Base-by-base conservation (phyloP, 495 filamentous ascomycete genomes). In the Mytilinidion resinicola region DNA sequence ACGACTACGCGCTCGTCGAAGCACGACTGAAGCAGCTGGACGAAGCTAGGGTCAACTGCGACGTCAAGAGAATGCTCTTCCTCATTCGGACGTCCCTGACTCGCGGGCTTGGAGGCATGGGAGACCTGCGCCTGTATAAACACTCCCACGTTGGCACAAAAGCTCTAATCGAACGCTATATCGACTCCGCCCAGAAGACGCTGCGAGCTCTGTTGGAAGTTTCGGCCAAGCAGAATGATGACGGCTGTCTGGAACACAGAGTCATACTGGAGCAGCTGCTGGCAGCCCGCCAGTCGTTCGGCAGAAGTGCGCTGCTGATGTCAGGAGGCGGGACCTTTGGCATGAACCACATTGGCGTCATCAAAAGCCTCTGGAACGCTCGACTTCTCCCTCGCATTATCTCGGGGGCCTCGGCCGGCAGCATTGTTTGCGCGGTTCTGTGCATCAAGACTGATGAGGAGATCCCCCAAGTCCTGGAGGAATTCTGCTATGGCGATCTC, bases 341-440 rank as follows among this genome's bases (percentile, higher is more conserved):
- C 25, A 96, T 97, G 92, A 88, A 87, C 48, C 92, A 97, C 70
- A 87, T 96, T 59, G 92, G 92, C 1, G 91, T 96, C n/a, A 74
- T 96, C 60, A 95, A 96, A 65, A 79, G 87, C 5, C 78, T 97
- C 14, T 91, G 81, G 68, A 83, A 95, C 67, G 74, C 80, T 14
- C 80, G 80, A 0, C 76, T 96, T 3, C 80, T 96, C 1, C 92
- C 92, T 8, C 83, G 91, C 17, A 93, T 97, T 67, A 91, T 97
- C 54, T 96, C 91, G 0, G 92, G 92, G 7, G 87, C 91, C 0
- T 96, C 90, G 0, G 92, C 92, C 3, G 92, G 92, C n/a, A 92
- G 89, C 59, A 96, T 97, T 47, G 89, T 96, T 25, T 90, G 84
- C 59, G 80, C 91, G 0, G 88, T 96, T 0, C 75, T 95, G 43